These are phyloP conservation scores for Agroathelia rolfsii DNA, from an alignment of 1,284 basidiomycete species.

Conservation along the genomic window DNA sequence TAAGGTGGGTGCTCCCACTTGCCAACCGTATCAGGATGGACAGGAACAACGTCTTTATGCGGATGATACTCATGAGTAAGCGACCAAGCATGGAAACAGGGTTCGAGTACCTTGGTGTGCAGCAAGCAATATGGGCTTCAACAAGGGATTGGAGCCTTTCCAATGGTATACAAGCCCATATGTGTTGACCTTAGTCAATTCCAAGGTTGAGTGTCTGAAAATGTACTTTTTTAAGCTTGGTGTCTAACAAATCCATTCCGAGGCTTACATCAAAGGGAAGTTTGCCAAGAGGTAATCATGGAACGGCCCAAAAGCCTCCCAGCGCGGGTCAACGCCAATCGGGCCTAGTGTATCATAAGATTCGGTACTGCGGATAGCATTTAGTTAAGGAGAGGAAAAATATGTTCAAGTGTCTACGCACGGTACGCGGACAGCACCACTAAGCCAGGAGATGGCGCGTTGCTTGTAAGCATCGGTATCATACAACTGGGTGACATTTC, in stretches of 20 bases:
- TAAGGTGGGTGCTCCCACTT: constrained; percentile 57
- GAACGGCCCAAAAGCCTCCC: constrained; percentile 39
- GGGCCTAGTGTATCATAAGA: constrained; percentile 29
- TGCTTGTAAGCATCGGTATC: constrained; percentile 21
- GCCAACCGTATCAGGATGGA: constrained; percentile 40
- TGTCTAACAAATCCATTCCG: no score
- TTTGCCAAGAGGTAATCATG: constrained; percentile 35
- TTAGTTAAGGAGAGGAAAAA: neutral
- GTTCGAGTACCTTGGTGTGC: constrained; percentile 56
- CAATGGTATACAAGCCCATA: constrained; percentile 65
- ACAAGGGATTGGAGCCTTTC: constrained; percentile 45
- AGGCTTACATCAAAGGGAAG: constrained; percentile 38
- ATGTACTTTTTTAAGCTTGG: neutral
- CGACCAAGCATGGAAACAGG: neutral
- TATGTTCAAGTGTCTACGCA: neutral
- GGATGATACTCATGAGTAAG: constrained; percentile 2
- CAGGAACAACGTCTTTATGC: constrained; percentile 54
- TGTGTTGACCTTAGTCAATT: constrained; percentile 50
- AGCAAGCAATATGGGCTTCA: constrained; percentile 61
- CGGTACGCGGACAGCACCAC: constrained; percentile 9
- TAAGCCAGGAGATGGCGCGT: constrained; percentile 25
- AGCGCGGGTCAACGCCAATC: constrained; percentile 39
- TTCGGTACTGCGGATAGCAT: constrained; percentile 13
- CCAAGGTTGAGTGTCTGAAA: constrained; percentile 41
- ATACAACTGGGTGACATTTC: constrained; percentile 15